Percentiles rank a stretch among this genome's conserved stretches.
Conservation (phyloP, 768 basidiomycete genomes). For the Suillus tomentosus region DNA sequence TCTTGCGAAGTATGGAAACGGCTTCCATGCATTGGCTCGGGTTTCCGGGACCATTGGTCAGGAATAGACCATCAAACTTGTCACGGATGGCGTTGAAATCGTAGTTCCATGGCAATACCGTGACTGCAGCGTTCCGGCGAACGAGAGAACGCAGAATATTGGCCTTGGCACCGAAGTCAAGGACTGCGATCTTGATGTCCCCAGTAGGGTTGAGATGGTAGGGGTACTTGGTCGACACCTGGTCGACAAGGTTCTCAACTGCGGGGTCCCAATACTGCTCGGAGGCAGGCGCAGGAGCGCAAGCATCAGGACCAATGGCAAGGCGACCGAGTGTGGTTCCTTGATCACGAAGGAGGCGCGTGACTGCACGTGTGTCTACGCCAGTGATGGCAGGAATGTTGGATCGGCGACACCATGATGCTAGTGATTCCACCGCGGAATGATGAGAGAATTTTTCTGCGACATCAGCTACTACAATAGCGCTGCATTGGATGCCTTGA, state of each 20-base stretch:
- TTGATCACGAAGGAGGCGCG: constrained; percentile 89
- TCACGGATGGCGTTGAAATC: constrained; percentile 93
- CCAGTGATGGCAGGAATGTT: constrained; percentile 93
- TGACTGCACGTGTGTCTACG: constrained; percentile 97
- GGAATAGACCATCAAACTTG: constrained; percentile 91
- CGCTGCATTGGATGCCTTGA: constrained; percentile 85
- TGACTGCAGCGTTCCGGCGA: constrained; percentile 87
- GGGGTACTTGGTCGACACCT: constrained; percentile 82
- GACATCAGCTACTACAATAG: constrained; percentile 90
- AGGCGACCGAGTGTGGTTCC: constrained; percentile 95
- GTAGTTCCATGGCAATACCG: constrained; percentile 96
- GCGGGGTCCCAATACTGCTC: constrained; percentile 95
- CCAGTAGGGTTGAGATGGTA: constrained; percentile 88
- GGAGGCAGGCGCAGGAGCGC: constrained; percentile 55
- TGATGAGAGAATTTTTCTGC: constrained; percentile 96
- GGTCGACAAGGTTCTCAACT: constrained; percentile 89
- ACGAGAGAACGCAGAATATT: constrained; percentile 95
- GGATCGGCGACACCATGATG: constrained; percentile 90
- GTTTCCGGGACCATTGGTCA: constrained; percentile 96
- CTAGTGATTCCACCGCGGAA: constrained; percentile 88
- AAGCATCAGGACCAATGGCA: constrained; percentile 75
- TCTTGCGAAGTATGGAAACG: constrained; percentile 75
- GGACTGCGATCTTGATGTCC: constrained; percentile 89
- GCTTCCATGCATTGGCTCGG: constrained; percentile 88
- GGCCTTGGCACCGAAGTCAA: constrained; percentile 97